Conservation (phyloP, 257 asterid genomes). For the Gentiana straminea region DNA sequence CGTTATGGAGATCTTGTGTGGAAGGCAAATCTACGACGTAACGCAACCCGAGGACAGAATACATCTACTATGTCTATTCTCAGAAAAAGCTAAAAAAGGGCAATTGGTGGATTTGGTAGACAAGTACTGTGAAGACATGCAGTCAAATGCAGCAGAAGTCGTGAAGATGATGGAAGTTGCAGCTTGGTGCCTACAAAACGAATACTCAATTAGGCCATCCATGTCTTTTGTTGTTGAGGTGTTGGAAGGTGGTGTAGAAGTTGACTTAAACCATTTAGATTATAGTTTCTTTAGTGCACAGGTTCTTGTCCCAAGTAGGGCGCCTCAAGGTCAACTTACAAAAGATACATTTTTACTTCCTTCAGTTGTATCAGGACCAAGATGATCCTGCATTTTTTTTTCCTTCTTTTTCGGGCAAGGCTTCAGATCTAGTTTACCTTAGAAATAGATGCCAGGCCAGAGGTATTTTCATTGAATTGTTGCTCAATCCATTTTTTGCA, state of each 20-base stretch:
- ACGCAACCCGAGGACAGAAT: constrained; percentile 4
- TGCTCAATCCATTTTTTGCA: too few species aligned
- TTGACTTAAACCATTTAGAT: constrained; percentile 8
- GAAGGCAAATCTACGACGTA: constrained; percentile 17
- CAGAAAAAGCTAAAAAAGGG: constrained; percentile 9
- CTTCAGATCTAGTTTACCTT: too few species aligned
- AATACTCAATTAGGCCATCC: constrained; percentile 18
- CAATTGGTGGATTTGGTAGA: constrained; percentile 14
- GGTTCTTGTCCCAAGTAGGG: not conserved
- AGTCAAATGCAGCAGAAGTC: constrained; percentile 10
- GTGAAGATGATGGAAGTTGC: constrained; percentile 12
- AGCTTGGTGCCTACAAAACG: constrained; percentile 18
- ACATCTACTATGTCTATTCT: constrained; percentile 10
- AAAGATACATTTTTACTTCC: not conserved
- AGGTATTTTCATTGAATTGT: too few species aligned
- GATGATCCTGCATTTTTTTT: not conserved
- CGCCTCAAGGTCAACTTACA: not conserved
- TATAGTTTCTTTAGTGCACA: not conserved
- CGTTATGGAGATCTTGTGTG: constrained; percentile 14
- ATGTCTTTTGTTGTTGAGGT: constrained; percentile 15
- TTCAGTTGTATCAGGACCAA: not conserved
- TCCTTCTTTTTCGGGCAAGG: too few species aligned
- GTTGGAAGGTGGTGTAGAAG: constrained; percentile 11
- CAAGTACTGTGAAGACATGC: constrained; percentile 4
- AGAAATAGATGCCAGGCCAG: too few species aligned